Percentiles rank a stretch among this genome's conserved stretches.
phyloP scores from a whole-genome alignment of 768 basidiomycete genomes.

The Boletus coccyginus region DNA sequence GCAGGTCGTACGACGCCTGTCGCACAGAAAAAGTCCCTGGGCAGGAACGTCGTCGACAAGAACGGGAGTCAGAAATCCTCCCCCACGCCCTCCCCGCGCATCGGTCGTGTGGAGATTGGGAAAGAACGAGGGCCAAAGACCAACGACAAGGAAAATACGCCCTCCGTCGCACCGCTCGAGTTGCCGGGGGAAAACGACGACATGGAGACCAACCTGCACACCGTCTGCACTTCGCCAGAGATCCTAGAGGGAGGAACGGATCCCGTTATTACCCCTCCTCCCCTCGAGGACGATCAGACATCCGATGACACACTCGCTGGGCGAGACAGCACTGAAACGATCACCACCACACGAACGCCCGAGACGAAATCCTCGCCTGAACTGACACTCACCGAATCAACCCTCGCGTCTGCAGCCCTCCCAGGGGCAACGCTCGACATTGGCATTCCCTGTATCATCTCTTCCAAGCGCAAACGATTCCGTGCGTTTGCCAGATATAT shows the following conservation, averaged over 20 bases:
- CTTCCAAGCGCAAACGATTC: constrained; percentile 79
- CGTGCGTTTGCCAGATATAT: constrained; percentile 87
- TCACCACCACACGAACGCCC: constrained; percentile 21
- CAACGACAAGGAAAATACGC: constrained; percentile 17
- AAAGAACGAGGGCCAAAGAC: constrained; percentile 40
- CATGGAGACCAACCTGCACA: constrained; percentile 25
- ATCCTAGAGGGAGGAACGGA: constrained; percentile 6
- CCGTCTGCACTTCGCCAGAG: constrained; percentile 23
- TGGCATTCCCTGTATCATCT: constrained; percentile 88
- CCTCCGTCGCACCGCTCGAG: constrained; percentile 27
- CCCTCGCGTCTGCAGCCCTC: constrained; percentile 23
- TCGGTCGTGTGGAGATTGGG: constrained; percentile 16
- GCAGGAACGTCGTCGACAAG: constrained; percentile 12
- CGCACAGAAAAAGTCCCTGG: constrained; percentile 17
- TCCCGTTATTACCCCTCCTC: constrained; percentile 5
- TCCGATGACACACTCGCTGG: constrained; percentile 21
- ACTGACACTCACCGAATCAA: constrained; percentile 21
- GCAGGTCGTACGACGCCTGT: constrained; percentile 23
- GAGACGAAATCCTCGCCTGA: constrained; percentile 18
- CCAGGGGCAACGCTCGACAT: constrained; percentile 74
- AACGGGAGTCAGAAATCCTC: constrained; percentile 15
- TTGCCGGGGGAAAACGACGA: constrained; percentile 37
- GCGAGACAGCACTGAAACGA: constrained; percentile 26
- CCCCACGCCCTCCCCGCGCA: constrained; percentile 16
- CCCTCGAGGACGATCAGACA: constrained; percentile 12